Percentiles rank a stretch among this genome's conserved stretches.
phyloP scores from a whole-genome alignment of 495 filamentous ascomycete species.

The Cercophora samala region DNA sequence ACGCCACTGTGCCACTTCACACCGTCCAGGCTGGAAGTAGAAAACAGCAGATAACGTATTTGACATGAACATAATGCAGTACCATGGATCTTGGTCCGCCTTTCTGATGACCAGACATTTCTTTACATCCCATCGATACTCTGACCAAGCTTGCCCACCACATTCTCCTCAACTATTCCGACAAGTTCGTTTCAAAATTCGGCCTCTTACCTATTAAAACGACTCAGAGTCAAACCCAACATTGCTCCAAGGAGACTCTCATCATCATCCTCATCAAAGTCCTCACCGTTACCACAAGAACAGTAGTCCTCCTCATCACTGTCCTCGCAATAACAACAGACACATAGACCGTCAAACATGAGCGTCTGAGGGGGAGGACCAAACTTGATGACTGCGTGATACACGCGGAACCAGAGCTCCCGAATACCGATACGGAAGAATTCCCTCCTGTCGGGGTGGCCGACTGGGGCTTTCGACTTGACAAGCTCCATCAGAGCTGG shows the following conservation, averaged over 20 bases:
- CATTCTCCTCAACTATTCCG: too few relatives aligned
- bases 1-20: too few relatives aligned
- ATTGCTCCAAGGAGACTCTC: slow-evolving; percentile 67
- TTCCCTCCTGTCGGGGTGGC: background rate
- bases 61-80: too few relatives aligned
- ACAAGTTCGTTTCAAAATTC: too few relatives aligned
- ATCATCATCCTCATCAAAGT: slow-evolving; percentile 86
- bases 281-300: slow-evolving; percentile 75
- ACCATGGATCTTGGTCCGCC: too few relatives aligned
- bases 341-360: background rate
- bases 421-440: background rate
- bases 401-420: background rate
- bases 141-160: too few relatives aligned
- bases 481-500: background rate
- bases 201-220: too few relatives aligned
- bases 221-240: too few relatives aligned
- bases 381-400: background rate
- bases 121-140: too few relatives aligned
- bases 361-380: background rate
- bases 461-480: background rate
- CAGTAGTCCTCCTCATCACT: slow-evolving; percentile 22
- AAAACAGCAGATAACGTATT: too few relatives aligned
- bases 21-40: too few relatives aligned
- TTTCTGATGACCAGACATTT: too few relatives aligned
- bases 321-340: background rate